Evolutionary conservation across 305 asterid genomes (phyloP).

Genomic region (Plantago coronopus): DNA sequence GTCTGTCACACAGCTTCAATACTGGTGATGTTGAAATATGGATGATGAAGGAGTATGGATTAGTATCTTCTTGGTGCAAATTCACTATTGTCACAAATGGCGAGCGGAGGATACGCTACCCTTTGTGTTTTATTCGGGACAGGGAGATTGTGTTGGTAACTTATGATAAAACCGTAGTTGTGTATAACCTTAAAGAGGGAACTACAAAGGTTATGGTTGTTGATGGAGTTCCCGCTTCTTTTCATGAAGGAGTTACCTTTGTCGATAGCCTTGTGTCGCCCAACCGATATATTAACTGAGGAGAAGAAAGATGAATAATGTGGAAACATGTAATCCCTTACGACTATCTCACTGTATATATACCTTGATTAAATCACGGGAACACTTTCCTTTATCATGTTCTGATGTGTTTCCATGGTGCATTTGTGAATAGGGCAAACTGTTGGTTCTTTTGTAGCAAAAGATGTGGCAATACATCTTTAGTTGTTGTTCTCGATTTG

Average conservation of each 20-base stretch:
- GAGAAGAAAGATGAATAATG: no score
- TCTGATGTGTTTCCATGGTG: no score
- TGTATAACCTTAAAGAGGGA: slow-evolving; percentile 21
- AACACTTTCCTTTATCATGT: no score
- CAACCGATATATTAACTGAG: neutral
- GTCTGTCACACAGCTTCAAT: slow-evolving; percentile 16
- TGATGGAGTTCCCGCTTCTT: slow-evolving; percentile 19
- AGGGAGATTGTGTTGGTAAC: slow-evolving; percentile 25
- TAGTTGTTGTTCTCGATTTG: no score
- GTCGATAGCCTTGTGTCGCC: slow-evolving; percentile 29
- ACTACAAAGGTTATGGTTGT: slow-evolving; percentile 21
- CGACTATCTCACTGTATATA: no score
- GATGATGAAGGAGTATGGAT: slow-evolving; percentile 50
- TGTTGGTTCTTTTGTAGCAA: no score
- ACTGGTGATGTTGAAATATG: slow-evolving; percentile 27
- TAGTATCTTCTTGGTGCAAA: slow-evolving; percentile 38
- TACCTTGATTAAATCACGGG: no score
- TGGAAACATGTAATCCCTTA: no score
- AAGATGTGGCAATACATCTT: no score
- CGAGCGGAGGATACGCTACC: neutral
- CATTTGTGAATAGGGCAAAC: no score
- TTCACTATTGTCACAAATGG: neutral
- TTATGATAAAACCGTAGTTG: slow-evolving; percentile 18
- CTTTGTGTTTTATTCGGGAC: slow-evolving; percentile 31
- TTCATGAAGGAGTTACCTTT: slow-evolving; percentile 19